Evolutionary conservation across 257 asterid species (phyloP), one percentile per base, ranked within the genome.

Genomic region (Cinchona pubescens): DNA sequence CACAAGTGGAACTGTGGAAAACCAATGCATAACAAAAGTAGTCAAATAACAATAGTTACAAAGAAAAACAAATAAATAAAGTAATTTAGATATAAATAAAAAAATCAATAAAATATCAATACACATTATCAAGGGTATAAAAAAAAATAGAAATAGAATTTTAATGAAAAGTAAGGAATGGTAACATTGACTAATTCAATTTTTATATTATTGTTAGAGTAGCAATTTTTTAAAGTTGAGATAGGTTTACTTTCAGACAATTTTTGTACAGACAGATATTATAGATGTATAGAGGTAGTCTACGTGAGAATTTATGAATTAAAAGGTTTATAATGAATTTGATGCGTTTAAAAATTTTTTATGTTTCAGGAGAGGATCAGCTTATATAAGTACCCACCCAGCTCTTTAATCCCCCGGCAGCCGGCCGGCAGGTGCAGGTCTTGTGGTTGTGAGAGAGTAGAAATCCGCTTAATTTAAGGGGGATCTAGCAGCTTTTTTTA

Each of bases 381-480:
- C n/a, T n/a, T n/a, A 40, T 2, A 40, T 0, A 40, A 5, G 8
- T 40, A 4, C 45, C 45, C 45, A 40, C 2, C 3, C 45, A 40
- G 45, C 45, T 5, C 45, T 40, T 40, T 40, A 7, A 8, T 5
- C 61, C 5, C 10, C 9, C 21, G 21, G 30, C 29, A 23, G 75
- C 32, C 48, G 63, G 49, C 75, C n/a, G 80, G 27, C 48, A 61
- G 35, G 53, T 13, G 37, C 49, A 68, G 51, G 45, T 37, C 69
- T 67, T 38, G 69, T 59, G 69, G 70, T 23, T 34, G 67, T 15
- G 30, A 69, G 51, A 3, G 64, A 12, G n/a, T 23, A 35, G 59
- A 56, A 46, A 60, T 51, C 60, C 56, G 78, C 71, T 73, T 67
- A 67, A n/a, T 60, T 74, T 46, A 32, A 51, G 69, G 74, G 14